phyloP scores from a whole-genome alignment of 805 yeast species.

The Kazachstania africana region DNA sequence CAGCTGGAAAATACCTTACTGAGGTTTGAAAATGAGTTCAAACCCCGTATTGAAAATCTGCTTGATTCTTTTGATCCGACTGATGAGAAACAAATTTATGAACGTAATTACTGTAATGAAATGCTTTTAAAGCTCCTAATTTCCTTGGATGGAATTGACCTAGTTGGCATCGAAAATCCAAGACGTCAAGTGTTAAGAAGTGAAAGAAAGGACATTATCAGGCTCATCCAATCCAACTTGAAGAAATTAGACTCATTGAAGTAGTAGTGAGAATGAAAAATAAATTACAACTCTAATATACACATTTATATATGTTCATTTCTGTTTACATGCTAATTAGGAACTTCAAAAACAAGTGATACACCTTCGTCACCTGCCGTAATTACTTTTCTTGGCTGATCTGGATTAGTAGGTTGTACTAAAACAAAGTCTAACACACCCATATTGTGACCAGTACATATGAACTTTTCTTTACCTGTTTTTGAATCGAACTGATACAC shows the following conservation, averaged over 20 bases:
- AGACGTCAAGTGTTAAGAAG: constrained; percentile 38
- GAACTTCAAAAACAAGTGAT: constrained; percentile 51
- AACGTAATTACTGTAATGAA: constrained; percentile 52
- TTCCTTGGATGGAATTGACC: constrained; percentile 54
- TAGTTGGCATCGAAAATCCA: constrained; percentile 28
- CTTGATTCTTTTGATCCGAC: constrained; percentile 11
- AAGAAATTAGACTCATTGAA: constrained; percentile 36
- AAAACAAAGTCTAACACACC: constrained; percentile 81
- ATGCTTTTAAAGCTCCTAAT: constrained; percentile 53
- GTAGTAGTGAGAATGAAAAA: not conserved
- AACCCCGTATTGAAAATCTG: constrained; percentile 12
- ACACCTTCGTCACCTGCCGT: constrained; percentile 98
- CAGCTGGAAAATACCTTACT: constrained; percentile 16
- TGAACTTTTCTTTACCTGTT: constrained; percentile 66
- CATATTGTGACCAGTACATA: constrained; percentile 85
- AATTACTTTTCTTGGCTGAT: constrained; percentile 39
- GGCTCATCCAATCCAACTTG: constrained; percentile 47
- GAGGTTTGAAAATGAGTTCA: constrained; percentile 19
- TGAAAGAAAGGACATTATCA: constrained; percentile 48
- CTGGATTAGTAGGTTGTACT: constrained; percentile 32
- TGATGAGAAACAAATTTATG: constrained; percentile 29
- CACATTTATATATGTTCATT: too few species aligned
- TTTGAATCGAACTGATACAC: constrained; percentile 83
- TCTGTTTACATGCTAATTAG: too few species aligned
- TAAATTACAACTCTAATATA: not conserved